Evolutionary conservation across 176 grass and related monocot species (phyloP).

Genomic region (Musa schizocarpa): DNA sequence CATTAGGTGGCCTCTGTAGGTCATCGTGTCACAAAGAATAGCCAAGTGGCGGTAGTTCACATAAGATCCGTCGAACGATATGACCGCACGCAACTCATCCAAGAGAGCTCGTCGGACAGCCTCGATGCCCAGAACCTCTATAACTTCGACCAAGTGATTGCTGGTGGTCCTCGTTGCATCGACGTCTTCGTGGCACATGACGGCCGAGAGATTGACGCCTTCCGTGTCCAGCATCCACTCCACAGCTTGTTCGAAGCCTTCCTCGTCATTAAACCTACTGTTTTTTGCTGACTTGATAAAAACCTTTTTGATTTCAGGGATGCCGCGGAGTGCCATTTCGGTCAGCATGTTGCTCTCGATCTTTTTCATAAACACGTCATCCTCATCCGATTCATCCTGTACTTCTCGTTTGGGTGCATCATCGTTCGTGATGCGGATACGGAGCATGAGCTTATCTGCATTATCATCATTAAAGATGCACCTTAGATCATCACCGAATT

Average conservation of each 20-base stretch:
- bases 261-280: slow-evolving; percentile 59
- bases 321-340: slow-evolving; percentile 94
- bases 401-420: slow-evolving; percentile 88
- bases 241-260: slow-evolving; percentile 55
- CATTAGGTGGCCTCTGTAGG: slow-evolving; percentile 88
- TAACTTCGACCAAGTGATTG: slow-evolving; percentile 97
- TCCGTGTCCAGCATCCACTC: slow-evolving; percentile 99
- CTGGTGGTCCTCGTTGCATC: slow-evolving; percentile 92
- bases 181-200: slow-evolving; percentile 90
- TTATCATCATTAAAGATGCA: slow-evolving; percentile 99
- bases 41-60: slow-evolving; percentile 93
- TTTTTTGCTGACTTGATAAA: slow-evolving; percentile 77
- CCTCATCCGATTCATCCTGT: slow-evolving; percentile 90
- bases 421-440: slow-evolving; percentile 88
- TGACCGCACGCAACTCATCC: slow-evolving; percentile 89
- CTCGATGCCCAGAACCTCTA: slow-evolving; percentile 93
- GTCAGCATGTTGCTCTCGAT: slow-evolving; percentile 96
- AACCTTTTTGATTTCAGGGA: slow-evolving; percentile 96
- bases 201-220: slow-evolving; percentile 85
- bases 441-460: slow-evolving; percentile 96
- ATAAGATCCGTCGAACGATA: slow-evolving; percentile 96
- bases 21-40: slow-evolving; percentile 98
- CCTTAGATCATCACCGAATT: slow-evolving; percentile 83
- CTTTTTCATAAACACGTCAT: slow-evolving; percentile 70
- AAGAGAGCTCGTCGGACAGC: slow-evolving; percentile 77